Percentiles rank a stretch among this genome's conserved stretches.
Conservation (phyloP, 768 basidiomycete genomes). For the Podaxis sp. region DNA sequence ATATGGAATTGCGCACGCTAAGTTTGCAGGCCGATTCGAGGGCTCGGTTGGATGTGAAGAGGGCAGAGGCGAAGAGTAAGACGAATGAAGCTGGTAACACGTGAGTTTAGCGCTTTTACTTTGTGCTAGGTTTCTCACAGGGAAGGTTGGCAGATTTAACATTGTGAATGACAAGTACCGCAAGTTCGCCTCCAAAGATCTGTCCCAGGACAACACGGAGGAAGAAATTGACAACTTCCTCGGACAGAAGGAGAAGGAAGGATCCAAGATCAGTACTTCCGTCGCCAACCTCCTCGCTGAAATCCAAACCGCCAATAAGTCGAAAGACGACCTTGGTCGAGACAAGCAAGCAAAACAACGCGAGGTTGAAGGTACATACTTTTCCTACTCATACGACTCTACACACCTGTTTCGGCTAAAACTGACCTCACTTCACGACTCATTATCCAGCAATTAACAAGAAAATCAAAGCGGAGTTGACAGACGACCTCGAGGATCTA, state of each 20-base stretch:
- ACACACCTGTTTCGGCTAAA: neutral
- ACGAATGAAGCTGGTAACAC: slow-evolving; percentile 59
- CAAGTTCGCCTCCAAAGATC: slow-evolving; percentile 58
- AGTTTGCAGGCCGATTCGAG: slow-evolving; percentile 78
- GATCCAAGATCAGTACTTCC: slow-evolving; percentile 37
- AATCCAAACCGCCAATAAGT: slow-evolving; percentile 43
- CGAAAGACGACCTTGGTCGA: neutral
- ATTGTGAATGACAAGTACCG: slow-evolving; percentile 56
- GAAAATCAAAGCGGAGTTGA: slow-evolving; percentile 21
- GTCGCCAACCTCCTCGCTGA: slow-evolving; percentile 18
- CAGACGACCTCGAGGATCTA: slow-evolving; percentile 28
- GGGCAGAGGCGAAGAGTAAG: slow-evolving; percentile 62
- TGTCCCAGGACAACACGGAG: slow-evolving; percentile 66
- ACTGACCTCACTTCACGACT: neutral
- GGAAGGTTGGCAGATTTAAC: slow-evolving; percentile 46
- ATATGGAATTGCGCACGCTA: slow-evolving; percentile 62
- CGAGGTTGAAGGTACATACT: slow-evolving; percentile 9
- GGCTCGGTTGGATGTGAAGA: slow-evolving; percentile 74
- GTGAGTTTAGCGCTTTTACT: slow-evolving; percentile 36
- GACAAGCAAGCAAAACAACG: slow-evolving; percentile 9
- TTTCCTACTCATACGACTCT: neutral
- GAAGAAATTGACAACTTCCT: slow-evolving; percentile 56
- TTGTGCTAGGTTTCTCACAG: neutral
- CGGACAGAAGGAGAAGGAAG: slow-evolving; percentile 59
- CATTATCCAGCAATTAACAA: slow-evolving; percentile 13